phyloP scores from a whole-genome alignment of 495 filamentous ascomycete genomes.

The Neurospora sp. region DNA sequence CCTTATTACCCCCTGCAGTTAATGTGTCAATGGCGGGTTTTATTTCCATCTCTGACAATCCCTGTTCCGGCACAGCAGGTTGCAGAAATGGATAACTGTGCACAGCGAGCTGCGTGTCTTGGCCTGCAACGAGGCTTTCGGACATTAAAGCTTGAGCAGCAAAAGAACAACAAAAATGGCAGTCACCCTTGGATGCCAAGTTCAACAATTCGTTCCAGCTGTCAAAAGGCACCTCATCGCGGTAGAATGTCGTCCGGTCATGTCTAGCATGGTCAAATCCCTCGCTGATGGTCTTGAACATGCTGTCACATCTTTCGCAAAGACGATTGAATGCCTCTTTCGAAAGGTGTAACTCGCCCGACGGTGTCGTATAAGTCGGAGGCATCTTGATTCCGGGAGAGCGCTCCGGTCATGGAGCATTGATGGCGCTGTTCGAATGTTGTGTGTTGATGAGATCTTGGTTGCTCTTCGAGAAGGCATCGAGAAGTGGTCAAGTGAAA shows the following conservation, averaged over 20 bases:
- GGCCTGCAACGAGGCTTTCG: neutral
- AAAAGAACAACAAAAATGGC: neutral
- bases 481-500: neutral
- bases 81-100: neutral
- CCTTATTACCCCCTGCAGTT: rapidly evolving
- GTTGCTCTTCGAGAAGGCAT: neutral
- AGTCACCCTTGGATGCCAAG: neutral
- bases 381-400: neutral
- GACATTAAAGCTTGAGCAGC: neutral
- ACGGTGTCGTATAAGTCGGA: neutral
- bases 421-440: neutral
- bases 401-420: neutral
- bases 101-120: neutral
- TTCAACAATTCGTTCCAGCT: neutral
- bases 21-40: neutral
- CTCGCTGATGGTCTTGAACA: neutral
- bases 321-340: neutral
- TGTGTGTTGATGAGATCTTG: neutral
- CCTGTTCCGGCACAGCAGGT: neutral
- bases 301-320: neutral
- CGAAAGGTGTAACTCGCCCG: neutral
- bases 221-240: neutral
- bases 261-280: neutral
- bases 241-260: neutral
- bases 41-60: neutral